Evolutionary conservation across 2,329 filamentous ascomycete genomes (phyloP).

Genomic region (Penicillium polonicum): DNA sequence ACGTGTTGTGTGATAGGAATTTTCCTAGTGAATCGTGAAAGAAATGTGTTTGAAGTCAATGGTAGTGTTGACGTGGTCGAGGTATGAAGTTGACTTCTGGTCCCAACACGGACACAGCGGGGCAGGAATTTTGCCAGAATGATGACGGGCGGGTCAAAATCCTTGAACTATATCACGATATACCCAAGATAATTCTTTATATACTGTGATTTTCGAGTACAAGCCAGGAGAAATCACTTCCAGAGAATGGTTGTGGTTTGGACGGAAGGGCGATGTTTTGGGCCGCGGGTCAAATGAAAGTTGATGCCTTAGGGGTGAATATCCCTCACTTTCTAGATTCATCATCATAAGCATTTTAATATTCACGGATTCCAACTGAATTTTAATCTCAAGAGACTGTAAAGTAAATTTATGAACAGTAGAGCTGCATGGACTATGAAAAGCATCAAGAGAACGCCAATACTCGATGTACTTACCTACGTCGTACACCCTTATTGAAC

Average conservation of each 20-base stretch:
- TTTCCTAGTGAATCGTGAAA: background rate
- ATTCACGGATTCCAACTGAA: background rate
- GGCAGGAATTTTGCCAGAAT: slow-evolving; percentile 12
- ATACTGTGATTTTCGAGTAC: background rate
- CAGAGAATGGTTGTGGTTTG: background rate
- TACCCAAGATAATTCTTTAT: background rate
- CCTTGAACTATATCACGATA: background rate
- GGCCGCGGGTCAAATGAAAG: background rate
- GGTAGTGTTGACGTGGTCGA: background rate
- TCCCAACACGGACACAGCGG: slow-evolving; percentile 11
- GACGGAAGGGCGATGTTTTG: background rate
- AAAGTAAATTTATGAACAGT: no score
- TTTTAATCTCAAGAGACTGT: no score
- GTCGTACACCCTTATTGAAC: no score
- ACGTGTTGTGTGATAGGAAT: background rate
- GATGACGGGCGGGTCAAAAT: background rate
- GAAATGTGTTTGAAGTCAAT: background rate
- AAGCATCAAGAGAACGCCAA: no score
- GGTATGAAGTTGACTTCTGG: slow-evolving; percentile 7
- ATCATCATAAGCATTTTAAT: background rate
- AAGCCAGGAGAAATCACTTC: background rate
- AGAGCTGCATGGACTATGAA: no score
- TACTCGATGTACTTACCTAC: no score
- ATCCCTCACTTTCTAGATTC: background rate
- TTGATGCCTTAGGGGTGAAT: slow-evolving; percentile 4